These are phyloP conservation scores for Populus deltoides DNA, from an alignment of 345 rosid genomes.

Conservation along the genomic window DNA sequence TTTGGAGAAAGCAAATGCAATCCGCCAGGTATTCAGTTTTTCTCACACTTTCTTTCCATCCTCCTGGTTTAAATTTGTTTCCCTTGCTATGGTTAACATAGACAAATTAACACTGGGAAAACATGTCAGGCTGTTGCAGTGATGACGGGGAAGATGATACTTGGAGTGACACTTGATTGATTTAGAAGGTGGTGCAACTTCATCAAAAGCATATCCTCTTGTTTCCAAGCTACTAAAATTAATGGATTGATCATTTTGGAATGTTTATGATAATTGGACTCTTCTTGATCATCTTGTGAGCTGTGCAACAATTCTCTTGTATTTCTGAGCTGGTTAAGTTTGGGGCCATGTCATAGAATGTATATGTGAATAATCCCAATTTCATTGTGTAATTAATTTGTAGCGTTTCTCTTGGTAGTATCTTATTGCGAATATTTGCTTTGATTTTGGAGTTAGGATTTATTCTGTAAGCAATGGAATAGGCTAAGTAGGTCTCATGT, in stretches of 20 bases:
- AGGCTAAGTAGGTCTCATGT: slow-evolving; percentile 8
- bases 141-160: slow-evolving; percentile 71
- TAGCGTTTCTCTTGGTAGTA: slow-evolving; percentile 9
- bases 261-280: background rate
- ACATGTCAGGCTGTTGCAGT: slow-evolving; percentile 74
- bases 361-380: slow-evolving; percentile 32
- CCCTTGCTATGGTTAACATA: background rate
- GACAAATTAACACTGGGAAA: slow-evolving; percentile 3
- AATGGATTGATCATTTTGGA: background rate
- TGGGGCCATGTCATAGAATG: slow-evolving; percentile 12
- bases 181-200: background rate
- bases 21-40: slow-evolving; percentile 64
- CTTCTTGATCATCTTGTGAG: background rate
- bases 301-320: background rate
- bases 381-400: slow-evolving; percentile 34
- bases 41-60: background rate
- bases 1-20: slow-evolving; percentile 90
- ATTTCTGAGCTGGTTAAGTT: slow-evolving; percentile 9
- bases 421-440: slow-evolving; percentile 10
- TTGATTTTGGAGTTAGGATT: slow-evolving; percentile 17
- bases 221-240: background rate
- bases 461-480: slow-evolving; percentile 14
- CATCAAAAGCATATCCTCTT: slow-evolving; percentile 3
- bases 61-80: background rate
- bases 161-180: slow-evolving; percentile 64